These are phyloP conservation scores for Posidonia australis DNA, from an alignment of 106 monocot genomes.

Conservation along the genomic window DNA sequence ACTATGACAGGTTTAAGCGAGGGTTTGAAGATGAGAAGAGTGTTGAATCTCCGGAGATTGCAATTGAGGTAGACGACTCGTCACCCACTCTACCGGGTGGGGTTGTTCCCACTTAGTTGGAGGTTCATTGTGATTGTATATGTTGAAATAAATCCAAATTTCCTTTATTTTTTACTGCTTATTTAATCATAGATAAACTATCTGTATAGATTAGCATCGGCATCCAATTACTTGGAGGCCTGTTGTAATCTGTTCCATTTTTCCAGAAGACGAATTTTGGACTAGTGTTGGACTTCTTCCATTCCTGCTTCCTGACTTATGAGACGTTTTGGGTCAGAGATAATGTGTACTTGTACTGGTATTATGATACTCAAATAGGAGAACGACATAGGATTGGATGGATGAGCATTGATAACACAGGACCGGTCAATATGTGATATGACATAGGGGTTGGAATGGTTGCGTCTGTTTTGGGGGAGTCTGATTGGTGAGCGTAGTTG, in stretches of 20 bases:
- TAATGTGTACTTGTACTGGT: no score
- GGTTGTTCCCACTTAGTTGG: constrained; percentile 41
- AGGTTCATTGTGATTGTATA: not conserved
- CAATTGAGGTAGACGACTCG: constrained; percentile 9
- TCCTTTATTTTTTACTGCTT: not conserved
- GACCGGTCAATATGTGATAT: no score
- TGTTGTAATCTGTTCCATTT: not conserved
- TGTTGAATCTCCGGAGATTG: not conserved
- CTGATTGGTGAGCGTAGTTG: no score
- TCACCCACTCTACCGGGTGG: constrained; percentile 34
- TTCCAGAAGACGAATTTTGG: not conserved
- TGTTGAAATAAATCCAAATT: not conserved
- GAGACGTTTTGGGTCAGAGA: no score
- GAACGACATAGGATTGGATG: no score
- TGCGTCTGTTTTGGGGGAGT: no score
- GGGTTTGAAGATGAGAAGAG: constrained; percentile 41
- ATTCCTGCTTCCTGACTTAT: not conserved
- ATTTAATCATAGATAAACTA: not conserved
- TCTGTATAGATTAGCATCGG: not conserved
- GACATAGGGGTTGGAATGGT: no score
- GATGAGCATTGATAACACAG: no score
- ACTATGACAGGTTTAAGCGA: constrained; percentile 61
- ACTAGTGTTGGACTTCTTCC: not conserved
- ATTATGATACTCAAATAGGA: no score
- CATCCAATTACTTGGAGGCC: constrained; percentile 1